Conservation (phyloP, 257 asterid species). For the Coffea canephora region DNA sequence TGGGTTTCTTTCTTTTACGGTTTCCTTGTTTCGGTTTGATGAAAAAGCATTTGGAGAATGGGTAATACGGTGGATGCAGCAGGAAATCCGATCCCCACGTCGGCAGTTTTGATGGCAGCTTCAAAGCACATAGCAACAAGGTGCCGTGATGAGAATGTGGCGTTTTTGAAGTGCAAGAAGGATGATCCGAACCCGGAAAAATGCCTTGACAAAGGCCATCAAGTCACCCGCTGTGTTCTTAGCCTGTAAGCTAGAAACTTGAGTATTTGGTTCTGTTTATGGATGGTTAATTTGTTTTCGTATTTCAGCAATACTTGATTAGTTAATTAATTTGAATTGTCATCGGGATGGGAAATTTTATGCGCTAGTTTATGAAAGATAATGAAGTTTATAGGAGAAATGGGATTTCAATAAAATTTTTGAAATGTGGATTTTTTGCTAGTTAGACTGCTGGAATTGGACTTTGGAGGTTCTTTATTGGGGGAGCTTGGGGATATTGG, state of each 20-base stretch:
- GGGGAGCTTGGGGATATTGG: neutral
- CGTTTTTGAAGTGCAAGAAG: slow-evolving; percentile 77
- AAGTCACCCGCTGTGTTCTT: slow-evolving; percentile 77
- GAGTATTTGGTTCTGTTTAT: neutral
- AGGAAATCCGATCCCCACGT: slow-evolving; percentile 67
- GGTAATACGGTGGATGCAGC: slow-evolving; percentile 45
- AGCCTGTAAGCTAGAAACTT: slow-evolving; percentile 51
- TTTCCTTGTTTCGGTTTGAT: neutral
- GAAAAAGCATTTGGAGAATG: slow-evolving; percentile 38
- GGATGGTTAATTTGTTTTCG: neutral
- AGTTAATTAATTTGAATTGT: neutral
- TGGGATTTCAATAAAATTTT: neutral
- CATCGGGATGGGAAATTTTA: neutral
- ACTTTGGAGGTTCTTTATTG: too few relatives aligned
- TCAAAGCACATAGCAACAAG: slow-evolving; percentile 68
- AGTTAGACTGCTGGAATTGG: neutral
- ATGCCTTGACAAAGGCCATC: slow-evolving; percentile 73
- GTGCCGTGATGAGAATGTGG: slow-evolving; percentile 67
- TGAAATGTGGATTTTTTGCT: neutral
- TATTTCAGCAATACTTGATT: neutral
- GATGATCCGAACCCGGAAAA: slow-evolving; percentile 80
- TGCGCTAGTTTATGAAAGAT: neutral
- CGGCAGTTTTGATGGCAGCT: slow-evolving; percentile 65
- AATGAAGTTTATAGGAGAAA: neutral
- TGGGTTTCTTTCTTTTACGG: neutral